Conservation (phyloP, 2,329 filamentous ascomycete species). For the Trichoderma aggressivum region DNA sequence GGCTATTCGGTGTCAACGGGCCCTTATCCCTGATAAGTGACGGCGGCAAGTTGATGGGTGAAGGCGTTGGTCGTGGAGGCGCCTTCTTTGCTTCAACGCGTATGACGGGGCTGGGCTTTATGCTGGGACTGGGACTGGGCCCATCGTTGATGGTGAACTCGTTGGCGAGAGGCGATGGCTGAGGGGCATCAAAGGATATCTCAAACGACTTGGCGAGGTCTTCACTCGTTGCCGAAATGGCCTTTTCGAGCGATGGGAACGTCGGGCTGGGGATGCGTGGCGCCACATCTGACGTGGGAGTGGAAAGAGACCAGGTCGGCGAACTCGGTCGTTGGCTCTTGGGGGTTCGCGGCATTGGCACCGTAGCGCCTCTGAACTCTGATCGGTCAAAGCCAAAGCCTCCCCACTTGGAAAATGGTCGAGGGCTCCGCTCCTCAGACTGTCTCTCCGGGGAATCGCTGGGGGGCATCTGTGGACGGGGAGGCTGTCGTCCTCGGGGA, state of each 20-base stretch:
- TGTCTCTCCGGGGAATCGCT: conserved; percentile 8
- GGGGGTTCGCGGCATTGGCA: conserved; percentile 35
- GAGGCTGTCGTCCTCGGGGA: conserved; percentile 33
- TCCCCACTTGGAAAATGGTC: conserved; percentile 18
- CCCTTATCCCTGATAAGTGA: conserved; percentile 19
- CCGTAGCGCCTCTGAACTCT: conserved; percentile 33
- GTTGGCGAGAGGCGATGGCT: conserved; percentile 29
- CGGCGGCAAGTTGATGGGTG: conserved; percentile 30
- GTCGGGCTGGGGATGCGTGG: conserved; percentile 37
- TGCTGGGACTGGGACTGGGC: not conserved
- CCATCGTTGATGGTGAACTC: conserved; percentile 26
- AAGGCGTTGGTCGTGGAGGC: conserved; percentile 32
- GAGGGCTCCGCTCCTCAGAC: not conserved
- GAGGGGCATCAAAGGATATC: conserved; percentile 24
- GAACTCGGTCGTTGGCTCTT: conserved; percentile 12
- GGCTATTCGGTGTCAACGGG: not conserved
- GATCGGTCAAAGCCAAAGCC: conserved; percentile 26
- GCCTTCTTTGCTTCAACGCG: conserved; percentile 33
- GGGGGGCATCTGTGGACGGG: conserved; percentile 14
- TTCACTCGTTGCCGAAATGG: conserved; percentile 33
- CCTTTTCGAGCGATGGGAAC: conserved; percentile 35
- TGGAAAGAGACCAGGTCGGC: conserved; percentile 22
- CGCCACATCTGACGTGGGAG: conserved; percentile 29
- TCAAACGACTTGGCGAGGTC: conserved; percentile 33
- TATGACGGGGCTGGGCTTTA: conserved; percentile 17